These are phyloP conservation scores for Penicillium psychrosexuale DNA, from an alignment of 2,329 filamentous ascomycete genomes.

Conservation along the genomic window DNA sequence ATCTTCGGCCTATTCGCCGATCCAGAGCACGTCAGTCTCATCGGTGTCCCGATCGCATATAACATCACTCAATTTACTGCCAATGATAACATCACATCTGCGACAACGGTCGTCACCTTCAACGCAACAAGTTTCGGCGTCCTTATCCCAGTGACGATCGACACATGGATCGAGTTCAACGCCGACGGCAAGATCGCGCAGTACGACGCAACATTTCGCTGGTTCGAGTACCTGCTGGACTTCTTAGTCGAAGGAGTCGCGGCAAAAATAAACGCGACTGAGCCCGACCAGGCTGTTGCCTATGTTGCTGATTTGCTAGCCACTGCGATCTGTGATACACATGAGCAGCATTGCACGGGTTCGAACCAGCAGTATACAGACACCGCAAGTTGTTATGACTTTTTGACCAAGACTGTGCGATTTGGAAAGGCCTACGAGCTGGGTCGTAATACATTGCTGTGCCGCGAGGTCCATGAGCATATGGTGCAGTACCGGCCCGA, in stretches of 20 bases:
- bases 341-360: constrained; percentile 20
- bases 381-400: constrained; percentile 17
- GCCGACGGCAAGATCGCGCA: constrained; percentile 21
- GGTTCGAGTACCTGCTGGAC: constrained; percentile 25
- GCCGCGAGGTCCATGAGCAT: constrained; percentile 29
- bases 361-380: constrained; percentile 22
- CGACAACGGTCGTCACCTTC: constrained; percentile 25
- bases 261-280: constrained; percentile 18
- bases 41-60: constrained; percentile 24
- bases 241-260: constrained; percentile 14
- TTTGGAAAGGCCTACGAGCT: constrained; percentile 28
- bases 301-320: constrained; percentile 21
- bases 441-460: constrained; percentile 27
- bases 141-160: constrained; percentile 24
- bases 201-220: constrained; percentile 28
- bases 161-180: constrained; percentile 28
- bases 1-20: constrained; percentile 29
- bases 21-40: constrained; percentile 16
- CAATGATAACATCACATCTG: constrained; percentile 22
- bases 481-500: constrained; percentile 28
- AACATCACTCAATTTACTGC: constrained; percentile 27
- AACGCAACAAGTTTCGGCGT: constrained; percentile 25
- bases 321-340: constrained; percentile 19
- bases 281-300: constrained; percentile 8
- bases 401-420: constrained; percentile 17